Conservation (phyloP, 2,329 filamentous ascomycete species). For the Hirsutella rhossiliensis region DNA sequence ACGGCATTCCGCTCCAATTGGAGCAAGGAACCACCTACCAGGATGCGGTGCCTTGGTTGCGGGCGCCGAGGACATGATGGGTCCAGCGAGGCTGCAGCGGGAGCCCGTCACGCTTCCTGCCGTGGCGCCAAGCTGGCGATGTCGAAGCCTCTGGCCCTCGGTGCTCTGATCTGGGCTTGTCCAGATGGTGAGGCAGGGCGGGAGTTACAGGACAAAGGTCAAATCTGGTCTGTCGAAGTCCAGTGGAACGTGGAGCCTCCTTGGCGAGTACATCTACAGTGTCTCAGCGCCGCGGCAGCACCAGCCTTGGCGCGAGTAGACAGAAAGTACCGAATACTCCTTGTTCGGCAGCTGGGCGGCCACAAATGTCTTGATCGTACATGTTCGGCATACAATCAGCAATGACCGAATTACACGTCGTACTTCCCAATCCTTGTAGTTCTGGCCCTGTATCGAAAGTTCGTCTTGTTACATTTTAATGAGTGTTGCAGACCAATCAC, state of each 20-base stretch:
- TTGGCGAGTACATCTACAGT: neutral
- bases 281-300: too few relatives aligned
- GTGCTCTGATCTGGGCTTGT: neutral
- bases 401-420: too few relatives aligned
- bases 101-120: neutral
- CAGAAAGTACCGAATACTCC: too few relatives aligned
- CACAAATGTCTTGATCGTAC: too few relatives aligned
- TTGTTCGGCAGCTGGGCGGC: too few relatives aligned
- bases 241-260: neutral
- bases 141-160: neutral
- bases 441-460: too few relatives aligned
- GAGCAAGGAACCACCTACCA: slow-evolving; percentile 16
- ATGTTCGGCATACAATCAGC: too few relatives aligned
- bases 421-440: too few relatives aligned
- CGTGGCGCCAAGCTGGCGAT: neutral
- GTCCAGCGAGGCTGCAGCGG: slow-evolving; percentile 2
- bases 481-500: too few relatives aligned
- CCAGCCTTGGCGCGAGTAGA: too few relatives aligned
- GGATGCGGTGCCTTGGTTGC: slow-evolving; percentile 22
- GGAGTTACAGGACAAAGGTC: neutral
- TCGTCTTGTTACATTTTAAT: too few relatives aligned
- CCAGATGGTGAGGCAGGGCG: neutral
- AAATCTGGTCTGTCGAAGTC: neutral
- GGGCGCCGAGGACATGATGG: slow-evolving; percentile 27
- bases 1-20: slow-evolving; percentile 11